Conservation (phyloP, 2,329 filamentous ascomycete species). For the Curvularia hawaiiensis region DNA sequence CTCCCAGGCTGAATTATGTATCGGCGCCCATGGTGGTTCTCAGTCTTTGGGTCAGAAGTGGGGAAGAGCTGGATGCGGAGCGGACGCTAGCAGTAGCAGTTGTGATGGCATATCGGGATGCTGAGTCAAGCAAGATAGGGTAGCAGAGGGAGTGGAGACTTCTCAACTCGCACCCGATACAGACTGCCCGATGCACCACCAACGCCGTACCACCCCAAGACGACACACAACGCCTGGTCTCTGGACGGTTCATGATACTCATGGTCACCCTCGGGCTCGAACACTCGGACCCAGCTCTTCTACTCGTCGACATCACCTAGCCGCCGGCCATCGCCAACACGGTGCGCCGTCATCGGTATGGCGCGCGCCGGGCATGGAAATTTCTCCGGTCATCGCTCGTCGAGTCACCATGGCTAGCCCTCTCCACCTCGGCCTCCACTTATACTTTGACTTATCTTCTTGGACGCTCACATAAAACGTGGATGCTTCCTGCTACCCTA, state of each 20-base stretch:
- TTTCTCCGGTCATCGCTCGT: conserved; percentile 30
- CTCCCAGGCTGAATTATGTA: background rate
- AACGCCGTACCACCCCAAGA: background rate
- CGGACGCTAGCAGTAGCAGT: background rate
- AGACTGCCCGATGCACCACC: conserved; percentile 17
- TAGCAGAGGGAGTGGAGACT: background rate
- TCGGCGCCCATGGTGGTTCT: background rate
- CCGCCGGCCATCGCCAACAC: conserved; percentile 22
- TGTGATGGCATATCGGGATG: conserved; percentile 14
- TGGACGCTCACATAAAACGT: conserved; percentile 33
- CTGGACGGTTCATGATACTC: conserved; percentile 2
- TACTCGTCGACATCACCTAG: conserved; percentile 17
- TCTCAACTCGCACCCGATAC: background rate
- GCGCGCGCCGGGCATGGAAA: conserved; percentile 23
- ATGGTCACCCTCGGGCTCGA: background rate
- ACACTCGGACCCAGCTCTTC: conserved; percentile 14
- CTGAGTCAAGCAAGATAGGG: conserved; percentile 6
- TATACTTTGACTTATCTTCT: conserved; percentile 26
- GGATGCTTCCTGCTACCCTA: conserved; percentile 18
- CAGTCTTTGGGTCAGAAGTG: background rate
- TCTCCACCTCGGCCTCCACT: conserved; percentile 23
- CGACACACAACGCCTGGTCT: conserved; percentile 14
- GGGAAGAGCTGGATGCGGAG: conserved; percentile 1
- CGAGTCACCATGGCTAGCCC: conserved; percentile 37
- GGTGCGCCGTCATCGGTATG: conserved; percentile 21